Base-by-base conservation (phyloP, 2,329 filamentous ascomycete genomes). In the Macrophomina tecta region DNA sequence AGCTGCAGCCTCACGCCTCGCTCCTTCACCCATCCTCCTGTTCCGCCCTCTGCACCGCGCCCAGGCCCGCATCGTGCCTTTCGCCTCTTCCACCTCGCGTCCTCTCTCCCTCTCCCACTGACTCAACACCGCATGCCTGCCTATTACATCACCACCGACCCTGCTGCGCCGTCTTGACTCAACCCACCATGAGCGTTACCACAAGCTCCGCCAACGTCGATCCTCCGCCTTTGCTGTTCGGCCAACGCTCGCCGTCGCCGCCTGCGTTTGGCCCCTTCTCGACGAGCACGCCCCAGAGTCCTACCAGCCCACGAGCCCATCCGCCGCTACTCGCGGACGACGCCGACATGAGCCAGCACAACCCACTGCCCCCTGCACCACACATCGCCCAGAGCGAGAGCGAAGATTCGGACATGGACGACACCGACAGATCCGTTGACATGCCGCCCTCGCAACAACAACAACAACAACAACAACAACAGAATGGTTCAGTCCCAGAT, bases 111-210 rank as follows among this genome's bases (percentile, higher is more conserved):
- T 38, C 23, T 23, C 18, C 30, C 63, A 28, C 63, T 65, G 51
- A 55, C 40, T n/a, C 51, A 56, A 12, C 30, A 8, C 30, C 51
- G 49, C 63, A 48, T 48, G 51, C 18, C 30, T 46, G 49, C 36
- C 49, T 12, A 36, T 48, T 48, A 28, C 63, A 56, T 56, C 63
- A 36, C 23, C 23, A 23, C 51, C n/a, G 16, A 30, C 51, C 14
- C 42, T 23, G 9, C 51, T 40, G 36, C 40, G 49, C 51, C 40
- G 40, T 42, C 51, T 51, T 65, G 62, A 64, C 63, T 56, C 38
- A 28, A 48, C 45, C 36, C 74, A 68, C 72, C 70, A 80, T 80
- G 78, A 80, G 78, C 69, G 75, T 79, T 71, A 73, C 74, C 45
- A 76, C 71, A 38, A 71, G 69, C 63, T 69, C 69, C 52, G 63